A percentile compares a stretch with the other conserved stretches of the same genome.
Conservation (phyloP, 768 basidiomycete species). For the Naganishia randhawae region DNA sequence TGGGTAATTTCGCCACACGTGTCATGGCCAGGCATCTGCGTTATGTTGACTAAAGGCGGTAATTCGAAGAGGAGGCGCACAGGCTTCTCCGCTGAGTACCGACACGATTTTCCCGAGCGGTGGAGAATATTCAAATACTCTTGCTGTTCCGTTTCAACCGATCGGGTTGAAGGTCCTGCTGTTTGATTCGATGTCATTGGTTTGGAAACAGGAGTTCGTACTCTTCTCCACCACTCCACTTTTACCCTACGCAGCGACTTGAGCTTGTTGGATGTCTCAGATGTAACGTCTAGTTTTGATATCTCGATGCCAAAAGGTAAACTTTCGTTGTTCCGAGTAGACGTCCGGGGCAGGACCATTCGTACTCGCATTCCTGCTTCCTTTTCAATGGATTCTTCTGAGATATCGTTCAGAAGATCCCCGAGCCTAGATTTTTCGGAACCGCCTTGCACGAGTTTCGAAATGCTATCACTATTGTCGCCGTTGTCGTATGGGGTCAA, state of each 20-base stretch:
- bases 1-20: slow-evolving; percentile 72
- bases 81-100: slow-evolving; percentile 70
- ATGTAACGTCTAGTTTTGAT: neutral
- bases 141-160: slow-evolving; percentile 39
- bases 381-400: slow-evolving; percentile 33
- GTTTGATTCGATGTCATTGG: slow-evolving; percentile 2
- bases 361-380: slow-evolving; percentile 38
- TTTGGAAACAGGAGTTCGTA: slow-evolving; percentile 21
- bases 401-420: slow-evolving; percentile 32
- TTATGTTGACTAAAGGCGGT: slow-evolving; percentile 52
- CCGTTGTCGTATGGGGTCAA: slow-evolving; percentile 27
- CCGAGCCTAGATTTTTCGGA: neutral
- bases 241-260: slow-evolving; percentile 38
- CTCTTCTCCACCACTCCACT: slow-evolving; percentile 43
- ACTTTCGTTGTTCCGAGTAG: slow-evolving; percentile 36
- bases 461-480: slow-evolving; percentile 1
- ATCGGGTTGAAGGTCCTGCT: slow-evolving; percentile 22
- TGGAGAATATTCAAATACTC: slow-evolving; percentile 58
- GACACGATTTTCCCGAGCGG: slow-evolving; percentile 83
- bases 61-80: slow-evolving; percentile 76
- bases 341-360: slow-evolving; percentile 31
- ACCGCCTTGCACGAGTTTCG: neutral
- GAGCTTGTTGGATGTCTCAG: slow-evolving; percentile 11
- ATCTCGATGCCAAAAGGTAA: slow-evolving; percentile 45
- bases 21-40: slow-evolving; percentile 55